phyloP scores from a whole-genome alignment of 169 alveolate species.

The Cryptosporidium meleagridis region DNA sequence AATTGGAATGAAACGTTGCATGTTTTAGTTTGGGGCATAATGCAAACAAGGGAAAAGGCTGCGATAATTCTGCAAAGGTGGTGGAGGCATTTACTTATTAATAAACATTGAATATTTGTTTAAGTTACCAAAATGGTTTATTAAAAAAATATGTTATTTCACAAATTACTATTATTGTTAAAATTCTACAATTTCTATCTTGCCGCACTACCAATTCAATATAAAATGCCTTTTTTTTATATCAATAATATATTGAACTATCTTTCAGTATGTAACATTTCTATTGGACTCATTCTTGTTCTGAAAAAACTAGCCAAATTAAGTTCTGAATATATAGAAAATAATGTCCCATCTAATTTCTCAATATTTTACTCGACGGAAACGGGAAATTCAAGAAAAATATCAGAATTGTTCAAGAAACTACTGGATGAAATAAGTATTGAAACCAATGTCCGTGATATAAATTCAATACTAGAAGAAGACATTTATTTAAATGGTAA shows the following conservation, averaged over 20 bases:
- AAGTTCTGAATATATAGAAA: neutral
- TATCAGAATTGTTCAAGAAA: constrained; percentile 3
- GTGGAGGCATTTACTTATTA: constrained; percentile 34
- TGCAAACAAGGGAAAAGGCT: constrained; percentile 72
- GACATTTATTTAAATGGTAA: too few relatives aligned
- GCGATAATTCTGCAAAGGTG: constrained; percentile 60
- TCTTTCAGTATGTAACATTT: constrained; percentile 33
- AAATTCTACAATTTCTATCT: neutral
- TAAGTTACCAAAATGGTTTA: neutral
- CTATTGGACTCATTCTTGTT: constrained; percentile 1
- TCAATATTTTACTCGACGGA: constrained; percentile 53
- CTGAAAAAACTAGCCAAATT: neutral
- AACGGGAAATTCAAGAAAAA: constrained; percentile 60
- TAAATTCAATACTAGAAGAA: neutral
- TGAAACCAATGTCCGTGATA: constrained; percentile 2
- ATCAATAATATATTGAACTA: neutral
- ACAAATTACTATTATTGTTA: too few relatives aligned
- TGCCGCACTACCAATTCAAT: neutral
- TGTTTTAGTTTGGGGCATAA: constrained; percentile 68
- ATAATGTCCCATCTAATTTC: neutral
- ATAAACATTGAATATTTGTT: neutral
- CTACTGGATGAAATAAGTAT: neutral
- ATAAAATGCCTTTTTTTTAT: neutral
- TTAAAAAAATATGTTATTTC: too few relatives aligned
- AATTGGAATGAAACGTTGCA: constrained; percentile 54